phyloP scores from a whole-genome alignment of 345 rosid species.

The Syzygium grande region DNA sequence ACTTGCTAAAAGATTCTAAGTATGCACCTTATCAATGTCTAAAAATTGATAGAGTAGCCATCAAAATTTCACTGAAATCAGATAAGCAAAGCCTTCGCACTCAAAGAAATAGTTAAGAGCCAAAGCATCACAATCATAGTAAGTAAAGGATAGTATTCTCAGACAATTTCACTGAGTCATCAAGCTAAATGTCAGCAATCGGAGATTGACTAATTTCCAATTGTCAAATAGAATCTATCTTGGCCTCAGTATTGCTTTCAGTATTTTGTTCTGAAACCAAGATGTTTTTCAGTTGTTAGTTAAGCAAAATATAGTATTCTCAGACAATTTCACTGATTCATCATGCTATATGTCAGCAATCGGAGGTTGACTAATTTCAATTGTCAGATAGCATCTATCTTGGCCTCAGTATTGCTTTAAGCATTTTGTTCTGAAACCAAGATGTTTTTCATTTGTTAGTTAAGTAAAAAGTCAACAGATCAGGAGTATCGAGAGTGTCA shows the following conservation, averaged over 20 bases:
- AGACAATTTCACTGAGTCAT: background rate
- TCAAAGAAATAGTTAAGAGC: background rate
- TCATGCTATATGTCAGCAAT: background rate
- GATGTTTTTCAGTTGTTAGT: background rate
- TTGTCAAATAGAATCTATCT: background rate
- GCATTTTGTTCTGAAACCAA: background rate
- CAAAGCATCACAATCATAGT: background rate
- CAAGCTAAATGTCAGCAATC: background rate
- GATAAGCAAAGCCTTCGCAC: background rate
- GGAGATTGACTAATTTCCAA: background rate
- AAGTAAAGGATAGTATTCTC: background rate
- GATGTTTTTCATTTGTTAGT: background rate
- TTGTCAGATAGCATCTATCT: background rate
- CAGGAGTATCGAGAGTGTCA: background rate
- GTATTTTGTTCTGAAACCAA: background rate
- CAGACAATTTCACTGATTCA: background rate
- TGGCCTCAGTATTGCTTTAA: background rate
- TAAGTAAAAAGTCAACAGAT: background rate
- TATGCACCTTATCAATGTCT: background rate
- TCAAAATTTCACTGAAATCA: background rate
- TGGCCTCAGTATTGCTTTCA: background rate
- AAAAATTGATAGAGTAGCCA: background rate
- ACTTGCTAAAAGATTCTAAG: background rate
- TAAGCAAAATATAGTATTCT: background rate
- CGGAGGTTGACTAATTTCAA: background rate